Evolutionary conservation across 345 rosid genomes (phyloP), one percentile per base, ranked within the genome.

Genomic region (Luvunga scandens): DNA sequence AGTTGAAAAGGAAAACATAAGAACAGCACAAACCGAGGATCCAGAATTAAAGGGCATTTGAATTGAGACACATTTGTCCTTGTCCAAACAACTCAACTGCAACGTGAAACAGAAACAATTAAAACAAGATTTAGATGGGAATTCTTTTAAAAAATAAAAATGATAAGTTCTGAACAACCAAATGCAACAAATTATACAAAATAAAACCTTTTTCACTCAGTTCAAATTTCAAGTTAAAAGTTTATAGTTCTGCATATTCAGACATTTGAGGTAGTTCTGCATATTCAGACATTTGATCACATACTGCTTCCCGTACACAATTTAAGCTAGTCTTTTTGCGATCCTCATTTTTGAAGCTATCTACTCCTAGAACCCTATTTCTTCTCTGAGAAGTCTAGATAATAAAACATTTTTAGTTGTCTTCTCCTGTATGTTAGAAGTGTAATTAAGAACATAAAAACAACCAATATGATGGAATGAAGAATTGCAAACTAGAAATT

Each of bases 51-150:
- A 82, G 61, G 95, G 92, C 81, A 81, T 85, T 87, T 90, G 95
- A 80, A 97, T 81, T 31, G 88, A 89, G 82, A 94, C 87, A 84
- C 88, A 84, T 76, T 90, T 89, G 64, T 91, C 97, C 81, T 90
- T 94, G 64, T 79, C 82, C 82, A 84, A 83, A 82, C 84, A 87
- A 81, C 82, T 88, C 75, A 89, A 83, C 99, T 93, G 90, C 88
- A 89, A 69, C 33, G 78, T 27, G 56, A 82, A 82, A 69, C 39
- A 82, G 30, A 78, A 50, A 79, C 27, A 53, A 28, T 36, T 31
- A 28, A 36, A 25, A 45, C 10, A 74, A 67, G 10, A 63, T 30
- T 50, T 59, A 64, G 9, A 63, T 53, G 45, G 28, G 13, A 57
- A 66, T 71, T n/a, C 18, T 1, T 31, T 19, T 33, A 30, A 6